Evolutionary conservation across 2,329 filamentous ascomycete species (phyloP).

Genomic region (Penicillium sp.): DNA sequence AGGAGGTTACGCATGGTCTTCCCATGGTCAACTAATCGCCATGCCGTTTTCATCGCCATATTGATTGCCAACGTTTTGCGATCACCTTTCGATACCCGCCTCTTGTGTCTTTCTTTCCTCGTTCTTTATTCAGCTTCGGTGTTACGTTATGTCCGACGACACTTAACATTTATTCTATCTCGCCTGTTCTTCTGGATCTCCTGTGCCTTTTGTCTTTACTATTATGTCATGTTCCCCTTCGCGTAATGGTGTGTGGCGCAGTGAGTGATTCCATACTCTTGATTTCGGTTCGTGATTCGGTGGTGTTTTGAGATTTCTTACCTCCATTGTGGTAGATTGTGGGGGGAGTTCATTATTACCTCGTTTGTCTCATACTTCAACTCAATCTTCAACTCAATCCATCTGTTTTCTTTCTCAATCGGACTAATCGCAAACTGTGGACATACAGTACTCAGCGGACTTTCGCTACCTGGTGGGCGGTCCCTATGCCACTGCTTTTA

Average conservation of each 20-base stretch:
- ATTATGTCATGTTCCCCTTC: background rate
- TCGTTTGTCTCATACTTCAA: constrained; percentile 1
- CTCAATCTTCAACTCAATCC: background rate
- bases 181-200: constrained; percentile 3
- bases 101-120: background rate
- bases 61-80: constrained; percentile 4
- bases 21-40: constrained; percentile 16
- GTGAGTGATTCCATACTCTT: constrained; percentile 7
- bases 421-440: too few relatives aligned
- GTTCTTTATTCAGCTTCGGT: background rate
- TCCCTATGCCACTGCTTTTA: background rate
- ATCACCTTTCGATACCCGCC: constrained; percentile 14
- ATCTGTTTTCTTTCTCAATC: background rate
- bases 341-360: background rate
- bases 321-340: background rate
- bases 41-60: background rate
- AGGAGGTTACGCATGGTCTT: constrained; percentile 30
- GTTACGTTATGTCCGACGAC: background rate
- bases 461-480: background rate
- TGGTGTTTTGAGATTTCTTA: constrained; percentile 16
- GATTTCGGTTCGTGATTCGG: constrained; percentile 9
- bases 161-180: background rate
- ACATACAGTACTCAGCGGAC: background rate
- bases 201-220: background rate
- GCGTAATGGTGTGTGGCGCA: constrained; percentile 21